Conservation (phyloP, 2,329 filamentous ascomycete species). For the Fusarium sambucinum region DNA sequence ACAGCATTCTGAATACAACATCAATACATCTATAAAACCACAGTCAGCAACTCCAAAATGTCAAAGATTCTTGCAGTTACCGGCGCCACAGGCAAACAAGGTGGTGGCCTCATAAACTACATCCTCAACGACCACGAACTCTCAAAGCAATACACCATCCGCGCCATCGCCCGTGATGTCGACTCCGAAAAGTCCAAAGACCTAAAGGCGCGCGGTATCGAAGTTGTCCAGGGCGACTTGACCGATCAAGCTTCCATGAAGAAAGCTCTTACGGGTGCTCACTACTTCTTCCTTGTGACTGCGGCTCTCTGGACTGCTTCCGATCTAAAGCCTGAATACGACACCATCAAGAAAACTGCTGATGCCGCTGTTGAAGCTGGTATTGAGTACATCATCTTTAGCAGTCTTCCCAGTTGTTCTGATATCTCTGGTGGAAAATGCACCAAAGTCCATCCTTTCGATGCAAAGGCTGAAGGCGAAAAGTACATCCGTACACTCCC, state of each 20-base stretch:
- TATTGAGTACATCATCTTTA: conserved; percentile 57
- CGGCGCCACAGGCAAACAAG: conserved; percentile 66
- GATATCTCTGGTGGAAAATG: conserved; percentile 54
- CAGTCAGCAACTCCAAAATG: conserved; percentile 34
- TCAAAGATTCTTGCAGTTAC: conserved; percentile 59
- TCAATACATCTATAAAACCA: not conserved
- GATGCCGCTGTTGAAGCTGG: conserved; percentile 55
- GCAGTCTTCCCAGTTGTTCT: conserved; percentile 52
- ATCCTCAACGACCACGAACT: conserved; percentile 60
- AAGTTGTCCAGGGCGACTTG: conserved; percentile 58
- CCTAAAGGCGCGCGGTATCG: conserved; percentile 46
- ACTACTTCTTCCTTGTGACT: conserved; percentile 64
- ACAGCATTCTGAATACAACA: not conserved
- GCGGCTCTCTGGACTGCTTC: conserved; percentile 54
- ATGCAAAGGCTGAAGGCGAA: conserved; percentile 65
- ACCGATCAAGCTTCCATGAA: conserved; percentile 54
- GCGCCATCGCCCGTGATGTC: conserved; percentile 63
- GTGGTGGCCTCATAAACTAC: conserved; percentile 59
- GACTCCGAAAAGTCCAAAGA: conserved; percentile 50
- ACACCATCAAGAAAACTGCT: conserved; percentile 56
- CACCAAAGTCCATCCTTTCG: conserved; percentile 58
- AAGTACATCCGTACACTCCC: conserved; percentile 62
- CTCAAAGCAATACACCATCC: conserved; percentile 60
- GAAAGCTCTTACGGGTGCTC: conserved; percentile 56
- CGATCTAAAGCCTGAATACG: conserved; percentile 52